Conservation (phyloP, 306 rosid species). For the Prunus davidiana region DNA sequence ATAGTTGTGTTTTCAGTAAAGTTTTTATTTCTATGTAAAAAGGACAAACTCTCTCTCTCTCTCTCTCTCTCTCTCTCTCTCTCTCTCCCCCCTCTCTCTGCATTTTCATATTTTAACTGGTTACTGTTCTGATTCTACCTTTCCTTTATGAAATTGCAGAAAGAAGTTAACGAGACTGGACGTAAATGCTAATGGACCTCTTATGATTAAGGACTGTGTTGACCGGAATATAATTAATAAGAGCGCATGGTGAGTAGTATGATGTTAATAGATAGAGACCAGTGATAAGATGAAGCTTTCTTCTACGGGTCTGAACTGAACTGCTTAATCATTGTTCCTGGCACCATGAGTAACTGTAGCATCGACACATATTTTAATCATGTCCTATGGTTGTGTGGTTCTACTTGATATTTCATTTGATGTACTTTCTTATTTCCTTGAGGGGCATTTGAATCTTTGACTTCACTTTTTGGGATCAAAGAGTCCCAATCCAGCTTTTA, state of each 20-base stretch:
- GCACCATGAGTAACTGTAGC: neutral
- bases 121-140: conserved; percentile 12
- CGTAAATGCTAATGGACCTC: conserved; percentile 80
- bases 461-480: neutral
- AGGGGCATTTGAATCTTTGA: neutral
- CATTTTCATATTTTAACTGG: neutral
- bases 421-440: neutral
- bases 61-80: neutral
- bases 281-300: neutral
- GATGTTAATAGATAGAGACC: conserved; percentile 4
- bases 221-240: conserved; percentile 74
- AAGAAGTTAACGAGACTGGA: conserved; percentile 78
- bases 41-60: neutral
- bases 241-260: conserved; percentile 64
- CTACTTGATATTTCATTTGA: neutral
- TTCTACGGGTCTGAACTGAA: neutral
- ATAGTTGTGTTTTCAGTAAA: neutral
- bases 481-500: neutral
- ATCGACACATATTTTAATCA: neutral
- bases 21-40: neutral
- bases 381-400: neutral
- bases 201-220: conserved; percentile 61
- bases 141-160: conserved; percentile 45
- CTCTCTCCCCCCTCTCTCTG: neutral
- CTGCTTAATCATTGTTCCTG: neutral